Base-by-base conservation (phyloP, 306 rosid species). In the Cyclanthera cordifolia region DNA sequence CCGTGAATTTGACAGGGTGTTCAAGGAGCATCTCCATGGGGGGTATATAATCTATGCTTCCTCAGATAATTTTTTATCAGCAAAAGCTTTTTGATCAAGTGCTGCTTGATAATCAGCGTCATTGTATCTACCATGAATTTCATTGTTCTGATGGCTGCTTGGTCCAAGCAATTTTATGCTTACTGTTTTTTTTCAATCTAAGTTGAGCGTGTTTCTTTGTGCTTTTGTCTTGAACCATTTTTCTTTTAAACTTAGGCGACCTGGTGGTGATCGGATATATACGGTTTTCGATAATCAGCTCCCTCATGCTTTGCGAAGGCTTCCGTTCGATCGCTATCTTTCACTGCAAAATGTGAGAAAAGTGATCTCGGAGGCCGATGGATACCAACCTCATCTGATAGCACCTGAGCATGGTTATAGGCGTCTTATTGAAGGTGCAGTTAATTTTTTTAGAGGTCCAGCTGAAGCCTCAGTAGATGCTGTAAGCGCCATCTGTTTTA, bases 341-440 rank as follows among this genome's bases (percentile, higher is more conserved):
- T 80, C 87, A 15, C 58, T 73, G 66, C 77, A 77, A 78, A 83
- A 80, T 58, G 70, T 83, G 72, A 74, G 75, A 71, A 83, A 78
- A 70, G 82, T 73, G 67, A 76, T 83, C 60, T 83, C 73, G 2
- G 81, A 80, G 72, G 87, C 87, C 14, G 87, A 83, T 53, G 85
- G 87, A 12, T 83, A 83, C 79, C 87, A 83, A 47, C 87, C 87
- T 65, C 87, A 83, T 78, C 79, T 83, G 67, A 74, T 83, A 48
- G 87, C 87, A 49, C 87, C 87, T 13, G 87, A 83, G 70, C 87
- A 77, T 70, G 87, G 79, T 34, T 80, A 83, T 69, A 64, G 87
- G 47, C 85, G 82, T 45, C 85, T 83, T 73, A 83, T 83, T 53
- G 87, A 80, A 25, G 71, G 76, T 65, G 73, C 85, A 55, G 79